Conservation (phyloP, 2,329 filamentous ascomycete species). For the Ceratocystis smalleyi region DNA sequence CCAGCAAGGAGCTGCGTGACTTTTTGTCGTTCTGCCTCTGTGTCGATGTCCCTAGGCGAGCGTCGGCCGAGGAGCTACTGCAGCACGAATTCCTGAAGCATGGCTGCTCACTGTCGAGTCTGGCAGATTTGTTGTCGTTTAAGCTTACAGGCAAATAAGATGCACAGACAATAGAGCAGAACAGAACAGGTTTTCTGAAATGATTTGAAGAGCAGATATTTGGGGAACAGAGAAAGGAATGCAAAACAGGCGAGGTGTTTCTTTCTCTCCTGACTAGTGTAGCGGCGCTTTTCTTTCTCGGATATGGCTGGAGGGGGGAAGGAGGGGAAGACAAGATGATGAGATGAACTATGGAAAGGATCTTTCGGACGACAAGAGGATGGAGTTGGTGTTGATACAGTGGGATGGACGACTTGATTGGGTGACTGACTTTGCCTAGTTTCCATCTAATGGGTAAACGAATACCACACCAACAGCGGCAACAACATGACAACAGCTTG, state of each 20-base stretch:
- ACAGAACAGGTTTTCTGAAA: neutral
- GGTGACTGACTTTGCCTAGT: too few relatives aligned
- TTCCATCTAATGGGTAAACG: neutral
- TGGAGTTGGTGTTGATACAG: too few relatives aligned
- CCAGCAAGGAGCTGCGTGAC: conserved; percentile 93
- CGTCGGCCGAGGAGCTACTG: conserved; percentile 77
- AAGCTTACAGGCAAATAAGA: conserved; percentile 54
- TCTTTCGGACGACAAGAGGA: too few relatives aligned
- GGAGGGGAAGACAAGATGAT: neutral
- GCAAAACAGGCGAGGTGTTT: neutral
- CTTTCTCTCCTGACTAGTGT: neutral
- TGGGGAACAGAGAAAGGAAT: neutral
- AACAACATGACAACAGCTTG: neutral
- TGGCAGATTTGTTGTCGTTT: conserved; percentile 79
- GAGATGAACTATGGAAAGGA: neutral
- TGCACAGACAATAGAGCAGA: too few relatives aligned
- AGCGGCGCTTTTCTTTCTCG: neutral
- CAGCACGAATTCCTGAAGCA: conserved; percentile 89
- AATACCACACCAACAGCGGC: neutral
- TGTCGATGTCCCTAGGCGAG: conserved; percentile 87
- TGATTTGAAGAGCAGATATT: neutral
- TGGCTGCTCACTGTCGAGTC: conserved; percentile 66
- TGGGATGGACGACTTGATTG: too few relatives aligned
- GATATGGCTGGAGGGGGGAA: neutral
- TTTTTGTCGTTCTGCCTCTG: conserved; percentile 94